Percentiles rank a stretch among this genome's conserved stretches.
These are phyloP conservation scores for Pseudocercospora vitis DNA, from an alignment of 2,329 filamentous ascomycete genomes.

Conservation along the genomic window DNA sequence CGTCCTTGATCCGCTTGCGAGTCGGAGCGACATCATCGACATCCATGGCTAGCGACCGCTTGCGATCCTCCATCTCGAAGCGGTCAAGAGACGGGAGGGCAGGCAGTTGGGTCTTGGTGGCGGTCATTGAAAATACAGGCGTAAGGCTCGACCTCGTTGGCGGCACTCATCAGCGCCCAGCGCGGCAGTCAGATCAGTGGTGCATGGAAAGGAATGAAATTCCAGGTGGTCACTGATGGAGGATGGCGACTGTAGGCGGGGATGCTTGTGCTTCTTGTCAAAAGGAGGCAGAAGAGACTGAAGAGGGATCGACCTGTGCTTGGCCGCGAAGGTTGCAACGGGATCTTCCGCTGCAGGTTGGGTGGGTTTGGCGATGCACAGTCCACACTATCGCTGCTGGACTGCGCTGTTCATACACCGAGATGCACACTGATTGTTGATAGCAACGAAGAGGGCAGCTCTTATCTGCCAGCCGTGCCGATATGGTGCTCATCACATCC, in stretches of 20 bases:
- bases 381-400: too few relatives aligned
- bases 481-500: constrained; percentile 53
- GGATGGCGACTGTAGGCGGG: not conserved
- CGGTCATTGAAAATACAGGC: constrained; percentile 29
- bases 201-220: not conserved
- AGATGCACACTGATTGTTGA: constrained; percentile 1
- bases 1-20: constrained; percentile 74
- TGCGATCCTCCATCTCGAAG: constrained; percentile 99
- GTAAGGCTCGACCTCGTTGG: constrained; percentile 3
- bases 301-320: not conserved
- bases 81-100: constrained; percentile 69
- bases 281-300: constrained; percentile 1
- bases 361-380: not conserved
- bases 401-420: not conserved
- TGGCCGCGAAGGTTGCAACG: not conserved
- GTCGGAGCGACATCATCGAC: constrained; percentile 83
- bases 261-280: constrained; percentile 9
- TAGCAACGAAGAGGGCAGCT: not conserved
- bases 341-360: not conserved
- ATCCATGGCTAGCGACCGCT: constrained; percentile 81
- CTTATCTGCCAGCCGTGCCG: too few relatives aligned
- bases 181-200: not conserved
- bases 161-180: constrained; percentile 16
- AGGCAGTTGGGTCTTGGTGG: constrained; percentile 40
- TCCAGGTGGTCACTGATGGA: not conserved